Evolutionary conservation across 768 basidiomycete species (phyloP).

Genomic region (Lentinula sp.): DNA sequence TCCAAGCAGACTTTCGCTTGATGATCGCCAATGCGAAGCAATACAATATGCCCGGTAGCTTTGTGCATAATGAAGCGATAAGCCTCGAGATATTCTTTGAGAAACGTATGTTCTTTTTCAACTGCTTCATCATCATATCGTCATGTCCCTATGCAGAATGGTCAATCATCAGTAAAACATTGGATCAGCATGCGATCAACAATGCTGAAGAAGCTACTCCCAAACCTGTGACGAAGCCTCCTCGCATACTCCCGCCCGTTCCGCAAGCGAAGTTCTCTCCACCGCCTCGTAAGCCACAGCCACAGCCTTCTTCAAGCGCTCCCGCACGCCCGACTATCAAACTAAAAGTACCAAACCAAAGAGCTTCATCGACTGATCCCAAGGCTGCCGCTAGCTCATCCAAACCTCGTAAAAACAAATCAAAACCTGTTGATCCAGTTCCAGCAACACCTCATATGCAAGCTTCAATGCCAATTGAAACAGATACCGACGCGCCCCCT

Average conservation of each 20-base stretch:
- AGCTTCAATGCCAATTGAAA: not conserved
- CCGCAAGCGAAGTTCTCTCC: conserved; percentile 25
- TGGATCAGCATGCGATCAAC: conserved; percentile 38
- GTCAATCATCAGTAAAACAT: conserved; percentile 82
- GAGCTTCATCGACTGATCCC: not conserved
- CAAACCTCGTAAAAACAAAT: conserved; percentile 23
- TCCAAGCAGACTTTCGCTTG: conserved; percentile 81
- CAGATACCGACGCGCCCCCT: conserved; percentile 30
- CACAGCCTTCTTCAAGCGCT: conserved; percentile 22
- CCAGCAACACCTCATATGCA: conserved; percentile 1
- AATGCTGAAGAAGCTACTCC: conserved; percentile 9
- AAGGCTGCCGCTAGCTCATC: conserved; percentile 1
- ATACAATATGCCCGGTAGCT: conserved; percentile 73
- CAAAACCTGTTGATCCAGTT: not conserved
- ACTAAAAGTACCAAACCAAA: conserved; percentile 42
- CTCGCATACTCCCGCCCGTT: conserved; percentile 31
- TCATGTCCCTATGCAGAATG: conserved; percentile 51
- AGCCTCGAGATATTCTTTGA: conserved; percentile 79
- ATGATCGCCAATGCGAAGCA: conserved; percentile 84
- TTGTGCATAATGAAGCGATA: conserved; percentile 70
- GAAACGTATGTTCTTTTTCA: conserved; percentile 52
- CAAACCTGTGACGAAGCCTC: conserved; percentile 13
- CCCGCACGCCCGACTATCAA: conserved; percentile 57
- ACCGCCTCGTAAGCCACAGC: conserved; percentile 15
- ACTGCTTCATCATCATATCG: not conserved